Evolutionary conservation across 768 basidiomycete species (phyloP).

Genomic region (Naganishia vaughanmartiniae): DNA sequence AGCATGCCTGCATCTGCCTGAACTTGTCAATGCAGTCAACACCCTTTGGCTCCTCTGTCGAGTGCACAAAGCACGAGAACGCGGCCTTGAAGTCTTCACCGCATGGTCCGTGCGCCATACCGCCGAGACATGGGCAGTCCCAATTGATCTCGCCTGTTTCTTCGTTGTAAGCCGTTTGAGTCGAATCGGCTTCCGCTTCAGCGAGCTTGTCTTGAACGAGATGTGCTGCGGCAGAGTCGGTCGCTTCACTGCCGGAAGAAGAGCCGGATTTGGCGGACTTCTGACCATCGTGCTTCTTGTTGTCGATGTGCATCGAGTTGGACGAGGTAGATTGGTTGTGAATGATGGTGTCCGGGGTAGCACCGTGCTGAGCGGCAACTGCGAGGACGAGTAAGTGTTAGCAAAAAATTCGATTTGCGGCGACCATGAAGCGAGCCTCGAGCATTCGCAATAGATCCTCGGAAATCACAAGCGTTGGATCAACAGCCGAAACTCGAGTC

Average conservation of each 20-base stretch:
- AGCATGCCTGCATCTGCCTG: conserved; percentile 95
- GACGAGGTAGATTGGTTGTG: conserved; percentile 27
- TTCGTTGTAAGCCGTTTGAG: conserved; percentile 76
- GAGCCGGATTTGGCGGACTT: conserved; percentile 7
- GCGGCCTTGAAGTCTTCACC: conserved; percentile 89
- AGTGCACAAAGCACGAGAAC: conserved; percentile 93
- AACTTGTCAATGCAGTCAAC: conserved; percentile 98
- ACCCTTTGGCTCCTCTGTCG: conserved; percentile 93
- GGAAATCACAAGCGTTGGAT: no score
- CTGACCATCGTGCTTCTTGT: conserved; percentile 7
- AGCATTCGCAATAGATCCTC: no score
- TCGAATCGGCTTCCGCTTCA: conserved; percentile 27
- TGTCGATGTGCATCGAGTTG: conserved; percentile 28
- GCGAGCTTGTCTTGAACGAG: conserved; percentile 37
- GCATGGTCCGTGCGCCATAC: conserved; percentile 97
- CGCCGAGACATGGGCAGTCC: conserved; percentile 98
- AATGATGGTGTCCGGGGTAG: conserved; percentile 28
- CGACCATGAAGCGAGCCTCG: no score
- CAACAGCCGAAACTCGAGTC: no score
- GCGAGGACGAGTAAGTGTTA: not conserved
- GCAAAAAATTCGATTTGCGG: not conserved
- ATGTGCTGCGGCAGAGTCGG: conserved; percentile 6
- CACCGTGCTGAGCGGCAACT: conserved; percentile 29
- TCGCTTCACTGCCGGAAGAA: not conserved
- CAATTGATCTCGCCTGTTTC: conserved; percentile 99